These are phyloP conservation scores for Phytopythium chamaehyphon DNA, from an alignment of 352 stramenopile genomes.

Conservation along the genomic window DNA sequence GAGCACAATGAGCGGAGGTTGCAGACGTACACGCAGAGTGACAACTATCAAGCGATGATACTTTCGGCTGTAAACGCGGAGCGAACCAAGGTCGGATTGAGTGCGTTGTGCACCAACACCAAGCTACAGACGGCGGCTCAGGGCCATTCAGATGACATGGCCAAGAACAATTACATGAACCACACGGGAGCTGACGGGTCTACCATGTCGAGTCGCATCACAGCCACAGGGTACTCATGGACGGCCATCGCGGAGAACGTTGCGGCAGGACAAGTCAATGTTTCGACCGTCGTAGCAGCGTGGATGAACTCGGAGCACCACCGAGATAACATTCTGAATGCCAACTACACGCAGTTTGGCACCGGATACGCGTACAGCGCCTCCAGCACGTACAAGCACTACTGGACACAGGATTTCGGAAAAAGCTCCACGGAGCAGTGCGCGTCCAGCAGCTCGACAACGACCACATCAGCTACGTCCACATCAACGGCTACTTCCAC, in stretches of 20 bases:
- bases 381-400: constrained; percentile 38
- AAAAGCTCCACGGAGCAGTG: constrained; percentile 14
- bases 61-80: constrained; percentile 44
- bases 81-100: constrained; percentile 25
- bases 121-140: constrained; percentile 25
- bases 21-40: no score
- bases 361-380: constrained; percentile 39
- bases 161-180: constrained; percentile 33
- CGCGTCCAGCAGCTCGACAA: neutral
- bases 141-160: constrained; percentile 40
- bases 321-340: constrained; percentile 37
- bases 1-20: no score
- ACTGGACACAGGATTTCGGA: constrained; percentile 62
- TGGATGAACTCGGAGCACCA: constrained; percentile 55
- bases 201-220: constrained; percentile 32
- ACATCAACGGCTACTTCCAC: no score
- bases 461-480: neutral
- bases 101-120: constrained; percentile 37
- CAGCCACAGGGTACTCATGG: constrained; percentile 28
- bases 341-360: constrained; percentile 22
- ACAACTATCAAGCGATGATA: constrained; percentile 14
- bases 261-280: constrained; percentile 34
- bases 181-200: constrained; percentile 43
- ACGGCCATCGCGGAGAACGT: constrained; percentile 45
- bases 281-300: constrained; percentile 31